Conservation (phyloP, 73 alveolate genomes). For the Blepharisma japonicum region DNA sequence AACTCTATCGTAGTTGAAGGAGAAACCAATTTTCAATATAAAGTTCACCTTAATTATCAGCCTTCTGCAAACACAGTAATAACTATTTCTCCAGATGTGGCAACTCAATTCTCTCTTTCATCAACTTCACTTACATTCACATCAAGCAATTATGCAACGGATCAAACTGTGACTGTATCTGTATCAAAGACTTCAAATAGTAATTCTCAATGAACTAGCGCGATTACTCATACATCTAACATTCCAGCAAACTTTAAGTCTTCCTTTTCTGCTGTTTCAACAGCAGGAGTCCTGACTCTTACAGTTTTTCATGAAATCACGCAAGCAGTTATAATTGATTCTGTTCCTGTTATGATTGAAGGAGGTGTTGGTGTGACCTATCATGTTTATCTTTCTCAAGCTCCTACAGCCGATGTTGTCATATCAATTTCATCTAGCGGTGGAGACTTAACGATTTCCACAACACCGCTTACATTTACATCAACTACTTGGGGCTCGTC, state of each 20-base stretch:
- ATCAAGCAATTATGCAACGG: neutral
- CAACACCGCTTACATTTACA: neutral
- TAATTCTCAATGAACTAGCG: neutral
- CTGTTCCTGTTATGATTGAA: neutral
- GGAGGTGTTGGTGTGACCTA: neutral
- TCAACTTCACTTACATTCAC: neutral
- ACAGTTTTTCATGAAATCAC: neutral
- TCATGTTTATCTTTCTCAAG: neutral
- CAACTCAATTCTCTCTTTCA: neutral
- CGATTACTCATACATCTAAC: neutral
- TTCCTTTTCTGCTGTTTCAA: neutral
- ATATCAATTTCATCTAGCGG: neutral
- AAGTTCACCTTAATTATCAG: too few relatives aligned
- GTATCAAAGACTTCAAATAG: neutral
- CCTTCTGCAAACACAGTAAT: neutral
- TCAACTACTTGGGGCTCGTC: neutral
- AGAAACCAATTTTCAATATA: too few relatives aligned
- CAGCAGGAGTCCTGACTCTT: neutral
- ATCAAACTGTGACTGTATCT: constrained; percentile 19
- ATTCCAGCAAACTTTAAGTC: neutral
- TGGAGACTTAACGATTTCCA: neutral
- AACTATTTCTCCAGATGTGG: neutral
- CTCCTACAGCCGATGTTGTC: neutral
- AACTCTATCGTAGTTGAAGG: too few relatives aligned
- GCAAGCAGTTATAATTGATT: neutral